These are phyloP conservation scores for Phytophthora pisi DNA, from an alignment of 352 stramenopile genomes.

Conservation along the genomic window DNA sequence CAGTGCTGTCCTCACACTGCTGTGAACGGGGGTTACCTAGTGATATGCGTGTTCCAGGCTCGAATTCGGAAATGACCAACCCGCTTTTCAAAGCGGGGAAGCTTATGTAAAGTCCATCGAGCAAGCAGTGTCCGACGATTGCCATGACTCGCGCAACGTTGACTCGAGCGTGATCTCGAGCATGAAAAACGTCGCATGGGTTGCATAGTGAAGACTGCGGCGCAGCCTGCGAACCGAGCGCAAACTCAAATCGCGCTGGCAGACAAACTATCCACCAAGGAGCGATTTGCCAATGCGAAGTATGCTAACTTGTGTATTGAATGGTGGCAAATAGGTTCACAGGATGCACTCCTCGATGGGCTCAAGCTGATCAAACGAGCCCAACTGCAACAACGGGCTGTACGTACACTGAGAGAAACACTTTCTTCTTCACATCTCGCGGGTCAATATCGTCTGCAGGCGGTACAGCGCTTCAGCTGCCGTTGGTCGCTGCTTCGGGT, in stretches of 20 bases:
- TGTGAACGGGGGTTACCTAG: neutral
- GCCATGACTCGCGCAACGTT: constrained; percentile 7
- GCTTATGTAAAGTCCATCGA: constrained; percentile 6
- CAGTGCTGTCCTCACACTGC: neutral
- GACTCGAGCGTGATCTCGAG: constrained; percentile 23
- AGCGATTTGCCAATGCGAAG: constrained; percentile 26
- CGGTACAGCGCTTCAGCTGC: constrained; percentile 43
- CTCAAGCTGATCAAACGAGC: constrained; percentile 10
- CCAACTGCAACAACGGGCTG: neutral
- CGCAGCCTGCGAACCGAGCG: neutral
- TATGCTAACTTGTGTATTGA: constrained; percentile 30
- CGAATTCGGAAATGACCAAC: constrained; percentile 28
- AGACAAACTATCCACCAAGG: constrained; percentile 25
- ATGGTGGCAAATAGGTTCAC: constrained; percentile 27
- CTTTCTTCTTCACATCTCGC: constrained; percentile 17
- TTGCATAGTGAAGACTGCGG: constrained; percentile 30
- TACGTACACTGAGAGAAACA: neutral
- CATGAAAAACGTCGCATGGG: constrained; percentile 25
- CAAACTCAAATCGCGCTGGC: constrained; percentile 12
- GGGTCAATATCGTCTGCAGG: constrained; percentile 35
- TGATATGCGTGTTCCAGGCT: constrained; percentile 9
- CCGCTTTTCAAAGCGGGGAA: neutral
- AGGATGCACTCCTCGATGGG: constrained; percentile 22
- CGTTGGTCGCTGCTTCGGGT: constrained; percentile 38
- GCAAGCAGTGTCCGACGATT: constrained; percentile 3